A percentile compares a stretch with the other conserved stretches of the same genome.
Evolutionary conservation across 108 stramenopile genomes (phyloP).

Genomic region (Cyclotella atomus): DNA sequence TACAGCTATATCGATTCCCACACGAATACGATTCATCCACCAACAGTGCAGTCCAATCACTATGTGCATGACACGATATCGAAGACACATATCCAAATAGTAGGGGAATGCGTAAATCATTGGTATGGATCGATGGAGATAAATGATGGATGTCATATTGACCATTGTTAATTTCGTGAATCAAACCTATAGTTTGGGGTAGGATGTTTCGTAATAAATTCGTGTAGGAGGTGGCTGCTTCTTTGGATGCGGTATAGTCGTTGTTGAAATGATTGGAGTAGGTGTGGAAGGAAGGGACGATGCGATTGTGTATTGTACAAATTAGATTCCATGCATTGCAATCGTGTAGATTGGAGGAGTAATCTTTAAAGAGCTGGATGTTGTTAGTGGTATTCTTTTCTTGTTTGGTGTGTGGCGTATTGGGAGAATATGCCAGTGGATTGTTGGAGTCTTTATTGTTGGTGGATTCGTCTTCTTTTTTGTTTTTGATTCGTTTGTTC

Average conservation of each 20-base stretch:
- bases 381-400: neutral
- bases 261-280: neutral
- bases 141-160: slow-evolving; percentile 26
- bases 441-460: neutral
- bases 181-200: slow-evolving; percentile 13
- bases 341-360: slow-evolving; percentile 46
- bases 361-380: slow-evolving; percentile 28
- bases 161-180: slow-evolving; percentile 36
- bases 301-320: slow-evolving; percentile 31
- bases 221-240: neutral
- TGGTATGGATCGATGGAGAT: neutral
- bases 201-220: neutral
- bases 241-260: neutral
- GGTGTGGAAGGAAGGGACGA: slow-evolving; percentile 25
- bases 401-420: neutral
- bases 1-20: neutral
- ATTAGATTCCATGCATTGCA: slow-evolving; percentile 48
- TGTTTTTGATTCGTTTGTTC: slow-evolving; percentile 8
- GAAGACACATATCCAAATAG: slow-evolving; percentile 36
- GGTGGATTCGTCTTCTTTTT: neutral
- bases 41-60: slow-evolving; percentile 44
- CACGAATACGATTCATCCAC: slow-evolving; percentile 35
- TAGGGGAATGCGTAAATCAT: slow-evolving; percentile 27
- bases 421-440: neutral
- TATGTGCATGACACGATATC: slow-evolving; percentile 46